A percentile compares a stretch with the other conserved stretches of the same genome.
Evolutionary conservation across 1,284 basidiomycete species (phyloP).

Genomic region (Coniferiporia sulphurascens): DNA sequence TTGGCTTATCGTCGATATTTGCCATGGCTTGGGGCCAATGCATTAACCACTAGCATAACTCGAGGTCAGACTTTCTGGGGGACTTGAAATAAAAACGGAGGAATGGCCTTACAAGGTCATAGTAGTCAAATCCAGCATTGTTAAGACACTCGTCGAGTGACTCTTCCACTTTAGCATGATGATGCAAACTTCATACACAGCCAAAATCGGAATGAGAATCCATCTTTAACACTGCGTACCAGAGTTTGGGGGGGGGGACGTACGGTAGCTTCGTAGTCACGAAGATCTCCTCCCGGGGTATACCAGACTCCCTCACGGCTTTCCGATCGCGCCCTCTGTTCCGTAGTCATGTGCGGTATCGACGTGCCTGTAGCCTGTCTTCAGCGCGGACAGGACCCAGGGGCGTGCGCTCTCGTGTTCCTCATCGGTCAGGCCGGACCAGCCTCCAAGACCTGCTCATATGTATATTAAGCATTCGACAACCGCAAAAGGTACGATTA

Average conservation of each 20-base stretch:
- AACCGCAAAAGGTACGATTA: neutral
- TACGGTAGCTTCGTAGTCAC: slow-evolving; percentile 38
- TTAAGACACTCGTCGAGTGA: slow-evolving; percentile 21
- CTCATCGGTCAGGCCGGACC: slow-evolving; percentile 19
- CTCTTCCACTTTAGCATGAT: slow-evolving; percentile 19
- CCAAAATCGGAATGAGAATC: neutral
- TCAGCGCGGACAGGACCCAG: slow-evolving; percentile 21
- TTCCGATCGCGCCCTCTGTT: slow-evolving; percentile 34
- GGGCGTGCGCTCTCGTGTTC: slow-evolving; percentile 16
- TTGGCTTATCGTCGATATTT: slow-evolving; percentile 16
- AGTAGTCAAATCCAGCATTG: slow-evolving; percentile 20
- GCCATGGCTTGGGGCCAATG: slow-evolving; percentile 22
- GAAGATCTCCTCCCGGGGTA: slow-evolving; percentile 35
- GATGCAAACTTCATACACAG: slow-evolving; percentile 18
- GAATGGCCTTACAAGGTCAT: slow-evolving; percentile 19
- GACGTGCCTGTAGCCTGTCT: slow-evolving; percentile 25
- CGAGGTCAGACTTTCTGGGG: neutral
- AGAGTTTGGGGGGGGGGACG: slow-evolving; percentile 14
- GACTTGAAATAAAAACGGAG: neutral
- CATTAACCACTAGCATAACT: slow-evolving; percentile 21
- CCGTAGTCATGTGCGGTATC: slow-evolving; percentile 25
- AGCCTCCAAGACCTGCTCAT: slow-evolving; percentile 22
- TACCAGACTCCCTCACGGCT: slow-evolving; percentile 33
- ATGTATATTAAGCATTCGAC: neutral
- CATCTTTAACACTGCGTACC: too few species aligned